Conservation (phyloP, 352 stramenopile species). For the Phytophthora rubi region DNA sequence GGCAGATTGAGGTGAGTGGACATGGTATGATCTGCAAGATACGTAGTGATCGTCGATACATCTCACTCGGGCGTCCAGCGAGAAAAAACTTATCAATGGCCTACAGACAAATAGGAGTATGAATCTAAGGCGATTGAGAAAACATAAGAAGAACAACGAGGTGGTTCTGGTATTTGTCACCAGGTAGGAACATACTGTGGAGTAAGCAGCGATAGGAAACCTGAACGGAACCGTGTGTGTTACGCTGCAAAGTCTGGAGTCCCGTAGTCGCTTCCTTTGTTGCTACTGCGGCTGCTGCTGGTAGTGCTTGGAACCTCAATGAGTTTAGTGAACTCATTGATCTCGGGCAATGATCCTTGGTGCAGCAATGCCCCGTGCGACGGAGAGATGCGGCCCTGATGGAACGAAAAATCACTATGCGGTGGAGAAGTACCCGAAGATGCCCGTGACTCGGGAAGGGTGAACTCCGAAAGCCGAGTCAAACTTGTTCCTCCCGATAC, state of each 20-base stretch:
- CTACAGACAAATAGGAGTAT: too few species aligned
- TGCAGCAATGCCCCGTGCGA: slow-evolving; percentile 39
- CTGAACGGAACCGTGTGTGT: neutral
- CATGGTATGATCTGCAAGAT: too few species aligned
- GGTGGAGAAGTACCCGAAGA: slow-evolving; percentile 14
- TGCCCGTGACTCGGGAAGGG: slow-evolving; percentile 5
- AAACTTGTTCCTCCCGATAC: slow-evolving; percentile 61
- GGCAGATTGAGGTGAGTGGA: too few species aligned
- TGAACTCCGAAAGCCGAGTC: slow-evolving; percentile 26
- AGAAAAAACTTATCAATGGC: too few species aligned
- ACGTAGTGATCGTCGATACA: too few species aligned
- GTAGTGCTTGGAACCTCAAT: slow-evolving; percentile 40
- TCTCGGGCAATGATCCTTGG: slow-evolving; percentile 70
- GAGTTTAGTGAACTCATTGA: slow-evolving; percentile 75
- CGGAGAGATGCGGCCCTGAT: slow-evolving; percentile 65
- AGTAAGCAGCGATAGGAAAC: too few species aligned
- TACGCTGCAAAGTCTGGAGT: slow-evolving; percentile 26
- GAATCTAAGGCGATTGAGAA: too few species aligned
- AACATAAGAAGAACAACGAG: too few species aligned
- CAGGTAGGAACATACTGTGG: too few species aligned
- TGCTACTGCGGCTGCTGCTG: slow-evolving; percentile 10
- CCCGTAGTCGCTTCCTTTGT: slow-evolving; percentile 27
- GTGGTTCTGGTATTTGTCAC: too few species aligned
- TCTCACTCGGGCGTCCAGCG: too few species aligned
- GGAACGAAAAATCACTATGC: slow-evolving; percentile 58